Conservation (phyloP, 345 rosid species). For the Bretschneidera sinensis region DNA sequence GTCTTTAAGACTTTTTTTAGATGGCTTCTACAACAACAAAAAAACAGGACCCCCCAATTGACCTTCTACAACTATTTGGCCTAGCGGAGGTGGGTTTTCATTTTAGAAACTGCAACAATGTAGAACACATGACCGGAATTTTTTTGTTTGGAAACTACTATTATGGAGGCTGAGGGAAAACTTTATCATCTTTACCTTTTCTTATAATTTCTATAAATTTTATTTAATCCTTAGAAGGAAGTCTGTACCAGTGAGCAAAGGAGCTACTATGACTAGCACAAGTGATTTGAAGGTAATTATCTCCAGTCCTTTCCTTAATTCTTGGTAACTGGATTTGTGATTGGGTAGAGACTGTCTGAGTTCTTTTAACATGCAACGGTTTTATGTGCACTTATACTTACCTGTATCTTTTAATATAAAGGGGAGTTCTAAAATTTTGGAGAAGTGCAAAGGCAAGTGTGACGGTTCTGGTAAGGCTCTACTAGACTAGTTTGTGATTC, state of each 20-base stretch:
- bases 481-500: neutral
- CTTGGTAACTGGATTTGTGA: slow-evolving; percentile 1
- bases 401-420: slow-evolving; percentile 22
- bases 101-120: neutral
- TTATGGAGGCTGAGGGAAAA: neutral
- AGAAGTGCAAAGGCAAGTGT: slow-evolving; percentile 36
- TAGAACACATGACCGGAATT: neutral
- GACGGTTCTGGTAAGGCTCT: slow-evolving; percentile 35
- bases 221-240: slow-evolving; percentile 28
- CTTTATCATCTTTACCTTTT: neutral
- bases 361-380: slow-evolving; percentile 2
- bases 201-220: neutral
- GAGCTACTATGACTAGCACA: slow-evolving; percentile 23
- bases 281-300: slow-evolving; percentile 41
- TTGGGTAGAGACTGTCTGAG: too few relatives aligned
- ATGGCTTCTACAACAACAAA: neutral
- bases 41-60: neutral
- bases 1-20: neutral
- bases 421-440: slow-evolving; percentile 30
- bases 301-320: slow-evolving; percentile 2
- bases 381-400: slow-evolving; percentile 5
- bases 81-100: neutral
- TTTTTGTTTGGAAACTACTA: neutral
- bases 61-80: neutral
- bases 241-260: slow-evolving; percentile 26